Percentiles rank a stretch among this genome's conserved stretches.
phyloP scores from a whole-genome alignment of 805 yeast genomes.

The Metschnikowia shivogae region DNA sequence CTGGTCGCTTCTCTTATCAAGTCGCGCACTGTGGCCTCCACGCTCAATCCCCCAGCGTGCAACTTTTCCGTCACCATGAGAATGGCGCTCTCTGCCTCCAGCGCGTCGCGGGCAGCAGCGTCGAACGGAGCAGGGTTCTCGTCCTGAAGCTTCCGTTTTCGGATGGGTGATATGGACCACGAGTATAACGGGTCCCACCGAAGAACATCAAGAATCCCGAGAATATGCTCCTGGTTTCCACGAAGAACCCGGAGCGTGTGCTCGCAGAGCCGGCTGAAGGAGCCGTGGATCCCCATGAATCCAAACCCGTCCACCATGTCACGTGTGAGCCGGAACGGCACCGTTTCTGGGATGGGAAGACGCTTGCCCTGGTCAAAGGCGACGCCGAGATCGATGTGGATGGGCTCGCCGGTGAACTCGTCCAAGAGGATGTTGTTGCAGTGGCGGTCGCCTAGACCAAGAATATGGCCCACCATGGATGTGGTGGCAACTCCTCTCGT shows the following conservation, averaged over 20 bases:
- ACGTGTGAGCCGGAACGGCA: conserved; percentile 87
- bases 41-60: conserved; percentile 60
- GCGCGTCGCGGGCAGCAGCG: conserved; percentile 37
- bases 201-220: conserved; percentile 79
- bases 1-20: conserved; percentile 74
- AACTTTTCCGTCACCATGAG: conserved; percentile 68
- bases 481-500: conserved; percentile 77
- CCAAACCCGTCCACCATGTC: conserved; percentile 95
- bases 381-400: conserved; percentile 94
- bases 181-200: conserved; percentile 90
- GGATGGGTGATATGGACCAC: conserved; percentile 82
- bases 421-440: conserved; percentile 88
- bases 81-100: conserved; percentile 80
- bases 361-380: conserved; percentile 92
- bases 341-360: conserved; percentile 84
- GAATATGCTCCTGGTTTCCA: conserved; percentile 60
- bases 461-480: conserved; percentile 80
- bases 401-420: conserved; percentile 77
- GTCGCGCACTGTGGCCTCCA: conserved; percentile 81
- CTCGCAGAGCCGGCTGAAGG: conserved; percentile 70
- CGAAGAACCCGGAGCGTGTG: conserved; percentile 66
- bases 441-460: conserved; percentile 95
- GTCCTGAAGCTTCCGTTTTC: conserved; percentile 52
- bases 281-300: conserved; percentile 74
- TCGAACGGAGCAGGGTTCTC: conserved; percentile 19